Percentiles rank a stretch among this genome's conserved stretches.
phyloP scores from a whole-genome alignment of 2,329 filamentous ascomycete genomes.

The Pleurostoma richardsiae region DNA sequence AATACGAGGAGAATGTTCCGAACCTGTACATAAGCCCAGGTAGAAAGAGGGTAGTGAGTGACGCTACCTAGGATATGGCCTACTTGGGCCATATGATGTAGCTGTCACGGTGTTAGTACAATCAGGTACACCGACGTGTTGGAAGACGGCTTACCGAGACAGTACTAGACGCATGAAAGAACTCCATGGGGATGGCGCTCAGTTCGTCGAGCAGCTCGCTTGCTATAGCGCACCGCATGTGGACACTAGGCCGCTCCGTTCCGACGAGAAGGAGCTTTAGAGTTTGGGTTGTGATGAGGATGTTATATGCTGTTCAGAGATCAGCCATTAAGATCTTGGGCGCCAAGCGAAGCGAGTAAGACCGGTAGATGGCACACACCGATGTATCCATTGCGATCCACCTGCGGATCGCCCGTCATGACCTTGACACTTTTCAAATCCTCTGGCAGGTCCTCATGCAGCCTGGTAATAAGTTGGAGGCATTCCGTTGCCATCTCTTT shows the following conservation, averaged over 20 bases:
- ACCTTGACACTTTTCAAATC: background rate
- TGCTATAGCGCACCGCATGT: background rate
- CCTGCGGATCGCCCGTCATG: constrained; percentile 1
- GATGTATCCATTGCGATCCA: background rate
- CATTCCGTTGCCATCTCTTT: background rate
- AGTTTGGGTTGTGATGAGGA: background rate
- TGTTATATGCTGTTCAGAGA: background rate
- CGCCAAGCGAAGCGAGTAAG: no score
- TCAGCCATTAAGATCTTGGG: no score
- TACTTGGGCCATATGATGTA: background rate
- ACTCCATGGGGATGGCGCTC: background rate
- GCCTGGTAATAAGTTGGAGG: background rate
- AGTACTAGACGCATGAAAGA: background rate
- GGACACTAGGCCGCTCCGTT: background rate
- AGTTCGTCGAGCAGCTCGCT: constrained; percentile 1
- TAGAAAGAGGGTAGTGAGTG: background rate
- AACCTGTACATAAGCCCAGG: constrained; percentile 1
- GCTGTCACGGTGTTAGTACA: no score
- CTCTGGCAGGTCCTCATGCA: background rate
- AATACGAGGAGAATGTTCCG: constrained; percentile 1
- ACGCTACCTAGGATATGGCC: background rate
- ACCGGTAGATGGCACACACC: background rate
- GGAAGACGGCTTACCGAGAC: background rate
- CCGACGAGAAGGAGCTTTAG: background rate
- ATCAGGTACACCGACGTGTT: no score